Evolutionary conservation across 352 stramenopile species (phyloP), one percentile per base, ranked within the genome.

Genomic region (Phytophthora pini): DNA sequence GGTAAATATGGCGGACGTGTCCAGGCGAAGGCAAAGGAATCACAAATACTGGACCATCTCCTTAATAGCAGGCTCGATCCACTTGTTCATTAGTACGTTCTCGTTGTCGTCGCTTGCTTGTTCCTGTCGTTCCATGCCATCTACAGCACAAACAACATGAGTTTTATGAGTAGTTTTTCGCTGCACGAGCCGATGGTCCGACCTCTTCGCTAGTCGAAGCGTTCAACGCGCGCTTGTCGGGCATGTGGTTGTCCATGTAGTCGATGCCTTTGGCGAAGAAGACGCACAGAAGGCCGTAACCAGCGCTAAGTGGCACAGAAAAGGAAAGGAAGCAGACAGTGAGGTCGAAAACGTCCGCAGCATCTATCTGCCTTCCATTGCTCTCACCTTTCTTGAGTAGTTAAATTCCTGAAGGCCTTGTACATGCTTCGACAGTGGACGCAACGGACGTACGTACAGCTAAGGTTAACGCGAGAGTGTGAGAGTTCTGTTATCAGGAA

Each of bases 241-340:
- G 74, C 61, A 71, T 84, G 53, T 83, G 73, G 27, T 71, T 72
- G 56, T 90, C 81, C 61, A 90, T 70, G 61, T 71, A 87, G 56
- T 84, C 76, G 68, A 87, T 88, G 41, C 76, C 72, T 17, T 57
- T 70, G 50, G 79, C 82, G 51, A 87, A 68, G 47, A 65, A 71
- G 12, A 87, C 65, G 52, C 81, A 90, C 38, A 88, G 68, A 51
- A 74, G 74, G 15, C 58, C 71, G 68, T 88, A 88, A 12, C 61
- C 81, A 17, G 66, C 79, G 24, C 79, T 86, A 56, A 13, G 31
- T 36, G 31, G 10, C 31, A 36, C 4, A 41, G 24, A 49, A 11
- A 20, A 57, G 4, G 34, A 50, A 43, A 48, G 27, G 61, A 31
- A 22, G 36, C 36, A 58, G 20, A 26, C 38, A 57, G 43, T 38